Conservation (phyloP, 768 basidiomycete species). For the Mycena kentingensis region DNA sequence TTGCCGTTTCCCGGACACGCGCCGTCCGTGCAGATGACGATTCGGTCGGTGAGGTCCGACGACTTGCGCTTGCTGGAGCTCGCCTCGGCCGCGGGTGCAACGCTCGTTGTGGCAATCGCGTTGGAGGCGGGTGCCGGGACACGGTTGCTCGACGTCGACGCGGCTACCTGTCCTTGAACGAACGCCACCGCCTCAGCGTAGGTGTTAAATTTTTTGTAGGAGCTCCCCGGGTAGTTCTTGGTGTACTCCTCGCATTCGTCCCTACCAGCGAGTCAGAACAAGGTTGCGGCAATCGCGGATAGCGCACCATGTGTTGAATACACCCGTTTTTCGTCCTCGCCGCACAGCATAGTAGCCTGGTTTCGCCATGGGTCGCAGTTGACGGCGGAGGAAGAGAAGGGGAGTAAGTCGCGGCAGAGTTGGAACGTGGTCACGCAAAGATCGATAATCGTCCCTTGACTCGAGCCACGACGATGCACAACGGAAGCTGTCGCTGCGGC, state of each 20-base stretch:
- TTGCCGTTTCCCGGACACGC: constrained; percentile 85
- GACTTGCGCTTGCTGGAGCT: constrained; percentile 29
- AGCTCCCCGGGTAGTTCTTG: constrained; percentile 61
- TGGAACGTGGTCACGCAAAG: too few species aligned
- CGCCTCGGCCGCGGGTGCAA: constrained; percentile 14
- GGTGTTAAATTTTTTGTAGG: constrained; percentile 67
- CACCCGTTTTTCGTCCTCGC: constrained; percentile 45
- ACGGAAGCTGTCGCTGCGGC: constrained; percentile 21
- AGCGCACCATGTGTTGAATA: constrained; percentile 38
- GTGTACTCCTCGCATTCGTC: constrained; percentile 70
- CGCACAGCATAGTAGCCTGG: constrained; percentile 64
- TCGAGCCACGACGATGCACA: constrained; percentile 1
- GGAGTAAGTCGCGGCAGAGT: too few species aligned
- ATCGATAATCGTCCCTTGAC: too few species aligned
- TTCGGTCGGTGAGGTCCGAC: neutral
- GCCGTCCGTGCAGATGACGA: constrained; percentile 83
- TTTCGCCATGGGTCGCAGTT: too few species aligned
- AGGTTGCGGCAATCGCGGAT: neutral
- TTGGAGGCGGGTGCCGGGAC: neutral
- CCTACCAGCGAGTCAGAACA: constrained; percentile 43
- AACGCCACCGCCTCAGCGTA: constrained; percentile 61
- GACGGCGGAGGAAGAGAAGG: too few species aligned
- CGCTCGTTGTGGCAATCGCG: neutral
- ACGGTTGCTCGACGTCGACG: constrained; percentile 1
- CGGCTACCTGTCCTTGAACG: constrained; percentile 29